Conservation (phyloP, 345 rosid species). For the Eucalyptus lansdowneana region DNA sequence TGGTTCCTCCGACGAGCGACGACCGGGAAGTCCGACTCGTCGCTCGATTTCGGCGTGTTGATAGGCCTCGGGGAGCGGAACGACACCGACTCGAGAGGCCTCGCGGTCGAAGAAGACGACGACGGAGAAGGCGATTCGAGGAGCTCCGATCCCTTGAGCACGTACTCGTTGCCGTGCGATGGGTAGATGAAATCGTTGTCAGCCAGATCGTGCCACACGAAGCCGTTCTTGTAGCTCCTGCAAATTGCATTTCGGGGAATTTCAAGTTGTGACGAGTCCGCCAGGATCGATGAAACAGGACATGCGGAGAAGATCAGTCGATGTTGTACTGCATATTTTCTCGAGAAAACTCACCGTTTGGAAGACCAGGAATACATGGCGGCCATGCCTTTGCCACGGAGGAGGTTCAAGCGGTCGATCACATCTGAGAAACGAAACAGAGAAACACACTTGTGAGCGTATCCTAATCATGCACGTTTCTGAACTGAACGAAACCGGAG, state of each 20-base stretch:
- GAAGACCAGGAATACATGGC: constrained; percentile 88
- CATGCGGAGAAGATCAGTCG: neutral
- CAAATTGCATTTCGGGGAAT: neutral
- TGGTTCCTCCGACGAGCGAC: constrained; percentile 53
- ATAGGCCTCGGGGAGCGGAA: constrained; percentile 20
- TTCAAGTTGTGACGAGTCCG: neutral
- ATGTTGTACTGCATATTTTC: neutral
- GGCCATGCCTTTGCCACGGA: constrained; percentile 91
- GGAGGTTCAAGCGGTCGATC: constrained; percentile 56
- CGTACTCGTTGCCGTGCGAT: constrained; percentile 76
- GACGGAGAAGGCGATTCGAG: neutral
- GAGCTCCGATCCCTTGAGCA: constrained; percentile 92
- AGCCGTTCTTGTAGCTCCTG: constrained; percentile 94
- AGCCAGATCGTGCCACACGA: constrained; percentile 87
- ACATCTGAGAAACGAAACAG: constrained; percentile 43
- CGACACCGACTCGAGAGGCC: constrained; percentile 37
- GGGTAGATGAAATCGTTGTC: constrained; percentile 76
- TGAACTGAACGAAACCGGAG: neutral
- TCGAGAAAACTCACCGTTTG: constrained; percentile 43
- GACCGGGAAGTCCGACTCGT: constrained; percentile 18
- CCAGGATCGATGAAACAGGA: neutral
- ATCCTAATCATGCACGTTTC: neutral
- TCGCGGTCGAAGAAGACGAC: constrained; percentile 11
- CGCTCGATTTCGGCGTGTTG: constrained; percentile 3
- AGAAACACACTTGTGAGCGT: neutral